Percentiles rank a stretch among this genome's conserved stretches.
These are phyloP conservation scores for Hypericum perforatum DNA, from an alignment of 345 rosid species.

Conservation along the genomic window DNA sequence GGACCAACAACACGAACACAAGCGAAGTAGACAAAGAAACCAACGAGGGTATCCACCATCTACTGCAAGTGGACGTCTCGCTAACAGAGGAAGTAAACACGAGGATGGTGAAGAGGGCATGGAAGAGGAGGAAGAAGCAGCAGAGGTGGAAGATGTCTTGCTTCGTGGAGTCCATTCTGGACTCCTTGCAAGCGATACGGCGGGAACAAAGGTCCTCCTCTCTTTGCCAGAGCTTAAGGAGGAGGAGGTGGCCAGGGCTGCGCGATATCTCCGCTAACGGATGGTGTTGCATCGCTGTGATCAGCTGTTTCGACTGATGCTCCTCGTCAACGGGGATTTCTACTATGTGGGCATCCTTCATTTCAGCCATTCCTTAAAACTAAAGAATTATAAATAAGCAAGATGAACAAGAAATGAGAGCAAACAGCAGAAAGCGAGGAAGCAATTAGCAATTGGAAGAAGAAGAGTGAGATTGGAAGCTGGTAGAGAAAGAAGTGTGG, in stretches of 20 bases:
- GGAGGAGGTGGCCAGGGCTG: conserved; percentile 89
- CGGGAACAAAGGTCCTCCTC: conserved; percentile 61
- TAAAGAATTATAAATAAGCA: too few relatives aligned
- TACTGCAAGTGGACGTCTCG: conserved; percentile 29
- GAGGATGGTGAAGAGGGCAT: conserved; percentile 53
- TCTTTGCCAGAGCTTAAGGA: conserved; percentile 85
- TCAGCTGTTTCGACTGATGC: conserved; percentile 38
- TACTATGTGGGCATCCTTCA: conserved; percentile 61
- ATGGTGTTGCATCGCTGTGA: conserved; percentile 64
- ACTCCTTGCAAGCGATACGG: conserved; percentile 42
- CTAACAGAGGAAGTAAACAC: conserved; percentile 47
- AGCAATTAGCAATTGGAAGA: too few relatives aligned
- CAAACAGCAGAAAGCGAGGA: too few relatives aligned
- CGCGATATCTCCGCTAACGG: conserved; percentile 79
- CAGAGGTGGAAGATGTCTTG: conserved; percentile 78
- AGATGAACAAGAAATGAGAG: too few relatives aligned
- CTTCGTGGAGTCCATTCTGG: conserved; percentile 63
- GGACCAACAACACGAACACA: conserved; percentile 55
- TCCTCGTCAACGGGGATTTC: conserved; percentile 80
- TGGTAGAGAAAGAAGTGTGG: too few relatives aligned
- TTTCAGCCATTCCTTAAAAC: conserved; percentile 35
- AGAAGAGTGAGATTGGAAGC: too few relatives aligned
- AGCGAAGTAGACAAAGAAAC: conserved; percentile 51
- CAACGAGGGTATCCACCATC: conserved; percentile 80
- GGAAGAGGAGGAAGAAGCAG: conserved; percentile 61